Evolutionary conservation across 1,284 basidiomycete genomes (phyloP).

Genomic region (Mycena citricolor): DNA sequence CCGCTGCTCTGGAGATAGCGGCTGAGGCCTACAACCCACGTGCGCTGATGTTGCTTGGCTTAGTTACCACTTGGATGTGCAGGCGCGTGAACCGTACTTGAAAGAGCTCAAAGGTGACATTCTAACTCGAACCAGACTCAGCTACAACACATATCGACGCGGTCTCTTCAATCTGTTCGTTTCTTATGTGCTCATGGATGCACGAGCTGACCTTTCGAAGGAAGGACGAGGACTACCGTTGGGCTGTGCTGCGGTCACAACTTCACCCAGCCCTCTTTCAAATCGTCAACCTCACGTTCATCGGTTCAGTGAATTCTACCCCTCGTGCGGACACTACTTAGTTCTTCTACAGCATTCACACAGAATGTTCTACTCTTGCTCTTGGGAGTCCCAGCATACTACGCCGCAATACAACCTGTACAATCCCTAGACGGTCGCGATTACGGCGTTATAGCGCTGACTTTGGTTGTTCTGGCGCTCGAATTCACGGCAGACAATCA

Average conservation of each 20-base stretch:
- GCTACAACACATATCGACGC: conserved; percentile 82
- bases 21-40: conserved; percentile 59
- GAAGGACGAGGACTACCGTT: conserved; percentile 88
- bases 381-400: conserved; percentile 62
- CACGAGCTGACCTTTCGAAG: conserved; percentile 25
- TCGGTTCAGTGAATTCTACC: conserved; percentile 44
- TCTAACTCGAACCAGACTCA: no score
- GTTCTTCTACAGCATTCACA: conserved; percentile 46
- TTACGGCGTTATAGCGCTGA: conserved; percentile 58
- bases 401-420: conserved; percentile 58
- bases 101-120: no score
- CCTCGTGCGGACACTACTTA: not conserved
- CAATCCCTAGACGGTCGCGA: conserved; percentile 61
- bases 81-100: no score
- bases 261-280: conserved; percentile 75
- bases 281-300: conserved; percentile 79
- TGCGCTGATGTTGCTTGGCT: conserved; percentile 65
- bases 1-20: conserved; percentile 43
- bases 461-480: conserved; percentile 57
- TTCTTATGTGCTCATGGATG: not conserved
- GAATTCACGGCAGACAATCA: conserved; percentile 91
- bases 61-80: conserved; percentile 73
- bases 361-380: conserved; percentile 83
- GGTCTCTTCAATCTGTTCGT: conserved; percentile 77
- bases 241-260: conserved; percentile 72